Evolutionary conservation across 768 basidiomycete species (phyloP), one percentile per base, ranked within the genome.

Genomic region (Xanthoconium stramineum): DNA sequence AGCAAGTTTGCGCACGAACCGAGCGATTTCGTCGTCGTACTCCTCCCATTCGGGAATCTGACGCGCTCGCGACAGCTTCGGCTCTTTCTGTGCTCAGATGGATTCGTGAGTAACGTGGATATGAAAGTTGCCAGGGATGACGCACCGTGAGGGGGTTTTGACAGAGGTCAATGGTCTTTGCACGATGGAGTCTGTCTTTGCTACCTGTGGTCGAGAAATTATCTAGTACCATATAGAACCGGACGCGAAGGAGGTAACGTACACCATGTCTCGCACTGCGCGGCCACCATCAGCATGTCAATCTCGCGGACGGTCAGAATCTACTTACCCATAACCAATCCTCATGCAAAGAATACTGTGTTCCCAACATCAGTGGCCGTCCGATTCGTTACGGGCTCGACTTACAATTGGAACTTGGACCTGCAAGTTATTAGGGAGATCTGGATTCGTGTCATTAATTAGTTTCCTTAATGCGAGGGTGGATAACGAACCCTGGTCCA

Each of bases 211-310:
- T 54, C 37, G 15, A 19, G 20, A 36, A 19, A 36, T 30, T 6
- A 36, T 42, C 58, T 19, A 61, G 52, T 39, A 28, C 36, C 15
- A 33, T 14, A 10, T 20, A 1, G 36, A 33, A 51, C 2, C 53
- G 51, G 47, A 28, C 11, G 28, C 11, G 39, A 46, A 24, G 40
- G 1, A 33, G 13, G 2, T 44, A 38, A 77, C 85, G 57, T 83
- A 84, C 97, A 99, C 97, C 97, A 98, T 0, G 96, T 98, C 78
- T 98, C 96, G 69, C 96, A 98, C 91, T 93, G 48, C 33, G 20
- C 13, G 35, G 42, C 14, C n/a, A 12, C 29, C 44, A 20, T 52
- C 62, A 60, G 63, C 14, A 33, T 42, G 38, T 44, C 12, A 40
- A 32, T 33, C 30, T 42, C 46, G 44, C 48, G 38, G 30, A 48